Base-by-base conservation (phyloP, 352 stramenopile genomes). In the Plasmopara muralis region DNA sequence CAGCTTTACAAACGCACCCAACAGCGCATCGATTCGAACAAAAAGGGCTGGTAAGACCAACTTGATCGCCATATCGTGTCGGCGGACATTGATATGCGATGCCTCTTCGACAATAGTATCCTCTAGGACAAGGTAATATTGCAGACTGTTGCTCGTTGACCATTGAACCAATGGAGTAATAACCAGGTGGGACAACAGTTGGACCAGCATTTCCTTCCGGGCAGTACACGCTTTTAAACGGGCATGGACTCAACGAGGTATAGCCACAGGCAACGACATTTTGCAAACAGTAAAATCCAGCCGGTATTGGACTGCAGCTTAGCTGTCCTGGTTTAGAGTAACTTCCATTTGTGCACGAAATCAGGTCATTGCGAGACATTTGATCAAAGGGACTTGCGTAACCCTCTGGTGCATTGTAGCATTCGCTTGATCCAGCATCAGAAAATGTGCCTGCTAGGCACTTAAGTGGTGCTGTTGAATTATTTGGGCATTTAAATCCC, bases 271-370 rank as follows among this genome's bases (percentile, higher is more conserved):
- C 40, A 49, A 42, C 28, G 9, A 43, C 31, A 13, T 40, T 59
- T 12, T 54, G 53, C 0, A 53, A 20, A n/a, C 72, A 85, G 18
- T 72, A 80, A 35, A 74, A 71, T 9, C 74, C 74, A 18, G 59
- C 65, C 9, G 74, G 72, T 7, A 83, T 43, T 1, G 43, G 13
- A 41, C 57, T 75, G 37, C 74, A 85, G 8, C 31, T 63, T 35
- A 55, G 69, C 40, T 81, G 72, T 0, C 74, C 74, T 30, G 68
- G 46, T 28, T 82, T 80, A 1, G 74, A 81, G 38, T 77, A 82
- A 8, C 70, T 72, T 8, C 74, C 74, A 55, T 82, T 82, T 6
- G 51, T 50, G 35, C 74, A 86, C 20, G 60, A 6, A 29, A 70
- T 9, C 10, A 83, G 46, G 28, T 82, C 68, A 4, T 20, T 29